Evolutionary conservation across 2,329 filamentous ascomycete genomes (phyloP).

Genomic region (Pezicula carpinea): DNA sequence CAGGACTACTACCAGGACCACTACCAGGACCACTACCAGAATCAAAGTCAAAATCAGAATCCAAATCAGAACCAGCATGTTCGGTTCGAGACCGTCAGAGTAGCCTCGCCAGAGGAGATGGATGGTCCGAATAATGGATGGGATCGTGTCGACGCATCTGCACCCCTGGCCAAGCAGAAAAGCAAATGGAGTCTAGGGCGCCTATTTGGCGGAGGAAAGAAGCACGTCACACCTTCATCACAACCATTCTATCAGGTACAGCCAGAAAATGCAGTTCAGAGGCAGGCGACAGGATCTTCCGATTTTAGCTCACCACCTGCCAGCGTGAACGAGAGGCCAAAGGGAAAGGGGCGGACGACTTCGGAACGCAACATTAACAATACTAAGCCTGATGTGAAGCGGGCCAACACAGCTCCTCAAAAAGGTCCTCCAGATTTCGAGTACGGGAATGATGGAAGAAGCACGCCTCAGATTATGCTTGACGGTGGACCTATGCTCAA

Average conservation of each 20-base stretch:
- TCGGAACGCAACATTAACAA: conserved; percentile 18
- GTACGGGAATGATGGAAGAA: conserved; percentile 17
- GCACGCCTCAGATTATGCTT: conserved; percentile 17
- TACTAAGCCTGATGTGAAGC: conserved; percentile 19
- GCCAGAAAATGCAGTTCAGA: conserved; percentile 13
- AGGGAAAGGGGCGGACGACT: conserved; percentile 15
- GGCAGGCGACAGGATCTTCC: conserved; percentile 3
- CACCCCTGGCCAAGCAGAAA: conserved; percentile 30
- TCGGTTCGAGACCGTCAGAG: neutral
- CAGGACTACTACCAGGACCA: too few relatives aligned
- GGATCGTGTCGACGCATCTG: conserved; percentile 1
- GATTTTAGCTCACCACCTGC: conserved; percentile 5
- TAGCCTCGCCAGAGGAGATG: conserved; percentile 20
- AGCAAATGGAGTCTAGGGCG: conserved; percentile 56
- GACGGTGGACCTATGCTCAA: conserved; percentile 47
- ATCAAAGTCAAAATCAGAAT: too few relatives aligned
- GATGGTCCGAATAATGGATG: conserved; percentile 12
- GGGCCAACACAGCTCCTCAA: conserved; percentile 23
- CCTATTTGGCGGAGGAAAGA: conserved; percentile 38
- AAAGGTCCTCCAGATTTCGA: conserved; percentile 20
- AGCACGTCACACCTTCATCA: conserved; percentile 28
- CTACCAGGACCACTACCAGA: too few relatives aligned
- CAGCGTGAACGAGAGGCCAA: conserved; percentile 10
- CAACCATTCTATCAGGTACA: conserved; percentile 27
- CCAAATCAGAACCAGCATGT: conserved; percentile 8